A percentile compares a stretch with the other conserved stretches of the same genome.
phyloP scores from a whole-genome alignment of 106 monocot genomes.

The Allium sativum region DNA sequence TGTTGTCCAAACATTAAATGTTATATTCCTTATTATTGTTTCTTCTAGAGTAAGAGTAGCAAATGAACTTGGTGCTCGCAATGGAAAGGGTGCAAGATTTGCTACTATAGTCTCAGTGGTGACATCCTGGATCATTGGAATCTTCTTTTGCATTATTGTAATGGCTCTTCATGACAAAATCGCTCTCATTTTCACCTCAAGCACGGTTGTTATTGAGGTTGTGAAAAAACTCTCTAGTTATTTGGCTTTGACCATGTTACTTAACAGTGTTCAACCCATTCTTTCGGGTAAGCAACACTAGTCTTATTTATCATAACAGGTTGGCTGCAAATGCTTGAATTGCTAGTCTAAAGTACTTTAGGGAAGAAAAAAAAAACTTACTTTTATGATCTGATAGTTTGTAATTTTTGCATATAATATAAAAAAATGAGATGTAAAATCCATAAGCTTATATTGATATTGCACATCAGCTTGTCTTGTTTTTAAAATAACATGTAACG shows the following conservation, averaged over 20 bases:
- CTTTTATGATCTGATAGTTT: no score
- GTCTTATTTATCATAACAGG: no score
- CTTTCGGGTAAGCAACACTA: neutral
- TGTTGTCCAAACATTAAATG: no score
- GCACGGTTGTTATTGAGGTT: conserved; percentile 13
- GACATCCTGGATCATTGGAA: conserved; percentile 40
- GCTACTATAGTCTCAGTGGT: conserved; percentile 42
- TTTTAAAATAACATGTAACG: neutral
- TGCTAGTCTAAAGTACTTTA: no score
- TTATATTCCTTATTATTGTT: no score
- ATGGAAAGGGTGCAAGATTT: conserved; percentile 59
- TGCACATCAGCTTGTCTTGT: neutral
- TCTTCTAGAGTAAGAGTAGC: conserved; percentile 38
- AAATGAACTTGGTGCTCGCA: conserved; percentile 74
- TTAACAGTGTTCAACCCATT: conserved; percentile 80
- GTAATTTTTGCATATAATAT: no score
- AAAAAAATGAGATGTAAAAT: no score
- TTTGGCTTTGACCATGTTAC: conserved; percentile 63
- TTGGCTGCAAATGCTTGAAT: no score
- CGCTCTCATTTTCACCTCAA: conserved; percentile 57
- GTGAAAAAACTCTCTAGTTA: conserved; percentile 35
- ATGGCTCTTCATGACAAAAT: conserved; percentile 39
- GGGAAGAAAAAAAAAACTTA: no score
- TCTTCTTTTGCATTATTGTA: conserved; percentile 41
- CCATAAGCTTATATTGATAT: neutral